A percentile compares a stretch with the other conserved stretches of the same genome.
Conservation (phyloP, 1,284 basidiomycete genomes). For the Austroboletus novae-zelandiae region DNA sequence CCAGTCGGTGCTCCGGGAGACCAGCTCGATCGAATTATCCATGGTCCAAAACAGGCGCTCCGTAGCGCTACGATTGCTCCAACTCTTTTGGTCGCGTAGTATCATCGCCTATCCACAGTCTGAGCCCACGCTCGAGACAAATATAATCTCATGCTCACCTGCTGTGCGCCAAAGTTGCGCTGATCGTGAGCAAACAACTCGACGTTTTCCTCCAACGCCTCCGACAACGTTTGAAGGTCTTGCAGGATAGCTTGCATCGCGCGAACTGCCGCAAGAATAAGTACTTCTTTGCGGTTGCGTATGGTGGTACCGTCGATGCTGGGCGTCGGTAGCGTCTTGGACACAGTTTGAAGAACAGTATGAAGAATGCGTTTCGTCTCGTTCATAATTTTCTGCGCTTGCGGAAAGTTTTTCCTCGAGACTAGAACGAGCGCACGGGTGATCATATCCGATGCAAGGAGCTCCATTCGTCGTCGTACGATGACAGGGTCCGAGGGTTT, state of each 20-base stretch:
- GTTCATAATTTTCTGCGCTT: slow-evolving; percentile 82
- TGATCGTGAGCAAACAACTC: slow-evolving; percentile 88
- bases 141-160: slow-evolving; percentile 49
- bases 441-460: slow-evolving; percentile 92
- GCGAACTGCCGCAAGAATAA: slow-evolving; percentile 67
- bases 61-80: slow-evolving; percentile 84
- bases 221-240: slow-evolving; percentile 80
- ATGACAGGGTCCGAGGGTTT: slow-evolving; percentile 79
- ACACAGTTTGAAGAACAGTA: slow-evolving; percentile 79
- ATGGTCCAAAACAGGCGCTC: slow-evolving; percentile 88
- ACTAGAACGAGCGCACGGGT: slow-evolving; percentile 88
- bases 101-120: slow-evolving; percentile 75
- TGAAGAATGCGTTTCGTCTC: slow-evolving; percentile 88
- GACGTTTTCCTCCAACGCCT: slow-evolving; percentile 87
- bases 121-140: not conserved
- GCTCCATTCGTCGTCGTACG: slow-evolving; percentile 89
- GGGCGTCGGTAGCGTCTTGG: slow-evolving; percentile 62
- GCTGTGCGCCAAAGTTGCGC: slow-evolving; percentile 90
- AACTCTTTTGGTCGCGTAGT: slow-evolving; percentile 87
- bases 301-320: slow-evolving; percentile 42
- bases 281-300: slow-evolving; percentile 72
- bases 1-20: slow-evolving; percentile 80
- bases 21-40: slow-evolving; percentile 81
- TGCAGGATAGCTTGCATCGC: slow-evolving; percentile 81
- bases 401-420: slow-evolving; percentile 80